These are phyloP conservation scores for Neopestalotiopsis rosae DNA, from an alignment of 2,329 filamentous ascomycete species.

Conservation along the genomic window DNA sequence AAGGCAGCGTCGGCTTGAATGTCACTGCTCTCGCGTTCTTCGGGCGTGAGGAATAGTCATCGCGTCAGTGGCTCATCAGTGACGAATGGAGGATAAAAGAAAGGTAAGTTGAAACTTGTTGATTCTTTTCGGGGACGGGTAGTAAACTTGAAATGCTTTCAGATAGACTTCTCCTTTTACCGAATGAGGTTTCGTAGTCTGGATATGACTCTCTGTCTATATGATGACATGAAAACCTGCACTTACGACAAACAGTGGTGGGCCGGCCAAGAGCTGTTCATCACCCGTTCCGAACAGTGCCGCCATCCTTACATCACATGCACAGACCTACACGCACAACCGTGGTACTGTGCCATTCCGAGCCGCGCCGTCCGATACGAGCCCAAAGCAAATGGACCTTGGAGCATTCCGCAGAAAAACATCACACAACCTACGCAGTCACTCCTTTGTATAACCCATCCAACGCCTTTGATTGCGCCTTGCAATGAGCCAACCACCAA, in stretches of 20 bases:
- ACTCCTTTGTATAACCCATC: slow-evolving; percentile 22
- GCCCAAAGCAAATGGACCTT: slow-evolving; percentile 1
- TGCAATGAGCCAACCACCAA: slow-evolving; percentile 33
- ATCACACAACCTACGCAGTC: slow-evolving; percentile 21
- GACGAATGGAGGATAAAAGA: no score
- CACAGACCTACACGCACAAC: not conserved
- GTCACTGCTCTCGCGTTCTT: no score
- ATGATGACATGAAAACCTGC: not conserved
- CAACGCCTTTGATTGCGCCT: slow-evolving; percentile 25
- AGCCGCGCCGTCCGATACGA: not conserved
- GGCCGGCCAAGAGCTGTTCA: not conserved
- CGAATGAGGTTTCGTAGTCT: no score
- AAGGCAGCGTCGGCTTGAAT: no score
- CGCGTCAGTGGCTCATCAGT: no score
- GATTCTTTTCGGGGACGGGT: no score
- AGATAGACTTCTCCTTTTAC: no score
- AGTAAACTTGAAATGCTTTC: no score
- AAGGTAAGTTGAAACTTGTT: no score
- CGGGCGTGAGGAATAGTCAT: no score
- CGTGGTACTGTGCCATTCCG: not conserved
- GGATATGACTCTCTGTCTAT: not conserved
- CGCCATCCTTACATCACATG: not conserved
- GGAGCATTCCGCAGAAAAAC: not conserved
- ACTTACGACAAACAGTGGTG: not conserved
- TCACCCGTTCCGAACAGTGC: not conserved